Conservation (phyloP, 331 rosid species). For the Prunus yedoensis region DNA sequence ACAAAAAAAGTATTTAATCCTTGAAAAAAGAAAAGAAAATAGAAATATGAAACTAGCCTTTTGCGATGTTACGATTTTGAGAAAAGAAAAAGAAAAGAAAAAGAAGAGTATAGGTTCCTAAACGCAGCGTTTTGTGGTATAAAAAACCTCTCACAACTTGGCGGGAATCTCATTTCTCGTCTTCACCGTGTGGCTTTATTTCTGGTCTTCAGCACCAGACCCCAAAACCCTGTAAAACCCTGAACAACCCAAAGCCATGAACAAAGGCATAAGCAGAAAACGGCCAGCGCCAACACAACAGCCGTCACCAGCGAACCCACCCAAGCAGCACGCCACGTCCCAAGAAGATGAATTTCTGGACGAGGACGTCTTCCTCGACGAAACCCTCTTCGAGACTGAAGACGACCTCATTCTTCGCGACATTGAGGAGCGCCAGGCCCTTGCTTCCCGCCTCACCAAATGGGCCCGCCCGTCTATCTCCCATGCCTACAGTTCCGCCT, state of each 20-base stretch:
- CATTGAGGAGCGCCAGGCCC: conserved; percentile 70
- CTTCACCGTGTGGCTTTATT: not conserved
- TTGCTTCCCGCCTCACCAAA: conserved; percentile 63
- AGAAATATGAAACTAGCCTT: no score
- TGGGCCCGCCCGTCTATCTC: conserved; percentile 85
- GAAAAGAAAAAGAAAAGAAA: no score
- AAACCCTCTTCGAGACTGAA: conserved; percentile 73
- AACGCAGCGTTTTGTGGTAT: no score
- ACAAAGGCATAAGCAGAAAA: conserved; percentile 47
- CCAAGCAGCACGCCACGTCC: conserved; percentile 51
- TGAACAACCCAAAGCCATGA: conserved; percentile 38
- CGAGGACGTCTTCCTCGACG: conserved; percentile 81
- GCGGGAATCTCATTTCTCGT: conserved; percentile 48
- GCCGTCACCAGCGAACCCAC: conserved; percentile 42
- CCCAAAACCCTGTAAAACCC: conserved; percentile 10
- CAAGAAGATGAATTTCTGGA: conserved; percentile 83
- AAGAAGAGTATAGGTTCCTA: no score
- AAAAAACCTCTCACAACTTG: conserved; percentile 13
- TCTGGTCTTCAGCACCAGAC: not conserved
- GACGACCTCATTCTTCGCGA: conserved; percentile 83
- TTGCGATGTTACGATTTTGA: no score
- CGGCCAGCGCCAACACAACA: conserved; percentile 50
- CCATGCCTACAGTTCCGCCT: conserved; percentile 46
- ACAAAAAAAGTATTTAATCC: no score
- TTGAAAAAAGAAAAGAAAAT: no score